Percentiles rank a stretch among this genome's conserved stretches.
Conservation (phyloP, 331 rosid species). For the Phaseolus coccineus region DNA sequence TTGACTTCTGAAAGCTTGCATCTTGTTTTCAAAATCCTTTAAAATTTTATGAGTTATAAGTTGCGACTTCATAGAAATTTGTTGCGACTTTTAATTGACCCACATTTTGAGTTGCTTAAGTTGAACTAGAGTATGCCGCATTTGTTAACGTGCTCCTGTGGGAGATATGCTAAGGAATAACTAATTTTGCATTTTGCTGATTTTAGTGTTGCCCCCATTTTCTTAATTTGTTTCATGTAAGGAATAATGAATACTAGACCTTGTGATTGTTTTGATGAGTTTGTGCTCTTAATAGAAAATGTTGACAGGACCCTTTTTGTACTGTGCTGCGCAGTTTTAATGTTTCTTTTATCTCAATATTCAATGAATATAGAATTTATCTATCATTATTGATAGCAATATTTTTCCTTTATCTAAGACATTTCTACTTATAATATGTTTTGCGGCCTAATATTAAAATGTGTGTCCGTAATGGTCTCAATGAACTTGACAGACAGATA, state of each 20-base stretch:
- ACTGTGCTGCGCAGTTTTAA: neutral
- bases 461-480: neutral
- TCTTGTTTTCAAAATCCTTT: neutral
- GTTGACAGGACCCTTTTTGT: neutral
- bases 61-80: neutral
- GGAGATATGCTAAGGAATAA: neutral
- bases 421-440: constrained; percentile 8
- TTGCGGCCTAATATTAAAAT: constrained; percentile 1
- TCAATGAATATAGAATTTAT: neutral
- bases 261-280: neutral
- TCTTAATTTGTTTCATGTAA: neutral
- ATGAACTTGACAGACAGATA: constrained; percentile 28
- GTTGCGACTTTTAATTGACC: neutral
- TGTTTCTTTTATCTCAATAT: constrained; percentile 5
- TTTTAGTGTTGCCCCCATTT: neutral
- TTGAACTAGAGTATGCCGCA: neutral
- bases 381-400: neutral
- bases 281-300: constrained; percentile 3
- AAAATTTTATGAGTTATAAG: neutral
- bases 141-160: neutral
- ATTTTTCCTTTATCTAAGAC: neutral
- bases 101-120: neutral
- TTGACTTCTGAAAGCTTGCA: neutral
- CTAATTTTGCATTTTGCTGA: neutral
- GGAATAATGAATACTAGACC: neutral